Conservation (phyloP, 1,284 basidiomycete genomes). For the Cystobasidium pallidum region DNA sequence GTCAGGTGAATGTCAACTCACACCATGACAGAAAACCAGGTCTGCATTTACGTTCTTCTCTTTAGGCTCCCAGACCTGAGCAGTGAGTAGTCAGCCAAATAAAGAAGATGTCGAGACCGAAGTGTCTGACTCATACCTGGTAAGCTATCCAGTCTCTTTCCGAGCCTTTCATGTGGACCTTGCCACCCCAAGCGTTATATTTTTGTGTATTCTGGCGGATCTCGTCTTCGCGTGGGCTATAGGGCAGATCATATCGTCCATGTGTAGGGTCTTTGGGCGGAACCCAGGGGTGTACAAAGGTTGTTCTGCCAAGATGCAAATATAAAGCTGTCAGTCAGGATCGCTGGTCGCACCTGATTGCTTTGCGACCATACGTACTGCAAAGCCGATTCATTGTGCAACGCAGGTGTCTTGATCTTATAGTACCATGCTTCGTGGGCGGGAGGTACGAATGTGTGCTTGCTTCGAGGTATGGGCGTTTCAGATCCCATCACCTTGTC, state of each 20-base stretch:
- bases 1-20: neutral
- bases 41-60: slow-evolving; percentile 36
- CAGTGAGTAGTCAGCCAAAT: neutral
- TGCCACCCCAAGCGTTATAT: slow-evolving; percentile 43
- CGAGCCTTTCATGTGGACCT: slow-evolving; percentile 19
- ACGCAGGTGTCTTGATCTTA: slow-evolving; percentile 14
- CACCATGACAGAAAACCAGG: slow-evolving; percentile 28
- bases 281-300: slow-evolving; percentile 33
- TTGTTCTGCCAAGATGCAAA: slow-evolving; percentile 2
- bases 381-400: slow-evolving; percentile 14
- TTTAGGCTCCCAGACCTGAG: slow-evolving; percentile 50
- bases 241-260: slow-evolving; percentile 46
- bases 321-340: neutral
- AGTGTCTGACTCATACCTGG: slow-evolving; percentile 12
- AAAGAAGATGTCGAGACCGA: neutral
- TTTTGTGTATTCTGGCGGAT: slow-evolving; percentile 35
- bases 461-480: neutral
- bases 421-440: slow-evolving; percentile 33
- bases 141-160: slow-evolving; percentile 45
- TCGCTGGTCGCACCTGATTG: neutral
- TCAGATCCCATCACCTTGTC: neutral
- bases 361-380: neutral
- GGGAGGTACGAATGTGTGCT: slow-evolving; percentile 20
- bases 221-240: slow-evolving; percentile 44
- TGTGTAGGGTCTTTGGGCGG: slow-evolving; percentile 46